Conservation (phyloP, 2,329 filamentous ascomycete genomes). For the Neurospora sp. region DNA sequence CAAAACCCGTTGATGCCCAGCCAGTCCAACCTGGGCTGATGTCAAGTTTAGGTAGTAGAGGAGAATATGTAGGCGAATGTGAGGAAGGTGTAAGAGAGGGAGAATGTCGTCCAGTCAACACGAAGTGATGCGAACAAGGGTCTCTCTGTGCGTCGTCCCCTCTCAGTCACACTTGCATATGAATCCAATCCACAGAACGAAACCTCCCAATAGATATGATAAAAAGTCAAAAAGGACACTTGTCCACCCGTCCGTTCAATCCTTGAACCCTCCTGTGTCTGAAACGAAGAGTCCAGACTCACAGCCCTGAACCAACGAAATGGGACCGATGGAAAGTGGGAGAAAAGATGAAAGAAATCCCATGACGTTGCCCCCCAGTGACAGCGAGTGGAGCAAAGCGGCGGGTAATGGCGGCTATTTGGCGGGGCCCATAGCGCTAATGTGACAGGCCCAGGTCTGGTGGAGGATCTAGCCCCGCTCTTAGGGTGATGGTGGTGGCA, state of each 20-base stretch:
- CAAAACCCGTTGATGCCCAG: background rate
- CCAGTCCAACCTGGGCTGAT: background rate
- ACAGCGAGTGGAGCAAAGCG: background rate
- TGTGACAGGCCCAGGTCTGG: background rate
- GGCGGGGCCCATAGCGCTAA: background rate
- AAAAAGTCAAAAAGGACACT: background rate
- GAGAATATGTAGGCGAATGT: background rate
- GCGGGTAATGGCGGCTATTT: background rate
- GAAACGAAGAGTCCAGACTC: background rate
- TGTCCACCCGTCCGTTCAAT: background rate
- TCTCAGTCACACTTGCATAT: background rate
- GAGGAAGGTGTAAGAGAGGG: background rate
- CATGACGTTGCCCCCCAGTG: background rate
- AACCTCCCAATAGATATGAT: background rate
- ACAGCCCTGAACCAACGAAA: background rate
- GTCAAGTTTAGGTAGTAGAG: background rate
- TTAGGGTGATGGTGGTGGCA: background rate
- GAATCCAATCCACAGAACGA: too few relatives aligned
- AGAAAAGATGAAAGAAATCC: background rate
- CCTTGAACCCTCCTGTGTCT: background rate
- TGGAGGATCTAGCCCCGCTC: background rate
- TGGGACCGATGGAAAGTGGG: background rate
- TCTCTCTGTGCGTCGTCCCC: background rate
- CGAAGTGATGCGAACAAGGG: background rate
- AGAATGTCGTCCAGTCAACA: background rate